These are phyloP conservation scores for Plasmodium reichenowi DNA, from an alignment of 169 alveolate species.

Conservation along the genomic window DNA sequence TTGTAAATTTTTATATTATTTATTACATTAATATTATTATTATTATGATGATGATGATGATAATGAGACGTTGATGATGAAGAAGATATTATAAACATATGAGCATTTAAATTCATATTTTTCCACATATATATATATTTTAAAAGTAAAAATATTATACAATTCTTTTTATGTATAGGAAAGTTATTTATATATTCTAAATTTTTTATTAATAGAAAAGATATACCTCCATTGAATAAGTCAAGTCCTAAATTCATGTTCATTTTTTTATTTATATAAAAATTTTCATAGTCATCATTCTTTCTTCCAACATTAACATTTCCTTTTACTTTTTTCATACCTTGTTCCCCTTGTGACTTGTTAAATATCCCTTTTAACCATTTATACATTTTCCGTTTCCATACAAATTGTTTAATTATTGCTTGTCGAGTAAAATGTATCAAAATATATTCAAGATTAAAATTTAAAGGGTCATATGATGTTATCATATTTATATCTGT, in stretches of 20 bases:
- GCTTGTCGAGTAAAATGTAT: slow-evolving; percentile 37
- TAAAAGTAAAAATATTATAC: slow-evolving; percentile 41
- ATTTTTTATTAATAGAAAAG: slow-evolving; percentile 56
- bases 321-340: background rate
- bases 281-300: background rate
- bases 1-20: background rate
- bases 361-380: background rate
- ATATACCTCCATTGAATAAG: slow-evolving; percentile 49
- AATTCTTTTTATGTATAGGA: slow-evolving; percentile 19
- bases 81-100: slow-evolving; percentile 20
- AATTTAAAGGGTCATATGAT: slow-evolving; percentile 21
- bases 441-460: slow-evolving; percentile 25
- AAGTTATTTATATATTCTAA: slow-evolving; percentile 18
- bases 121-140: slow-evolving; percentile 64
- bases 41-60: background rate
- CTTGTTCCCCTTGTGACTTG: background rate
- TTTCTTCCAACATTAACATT: background rate
- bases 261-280: background rate
- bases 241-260: slow-evolving; percentile 9
- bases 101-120: slow-evolving; percentile 56
- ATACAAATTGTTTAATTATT: slow-evolving; percentile 34
- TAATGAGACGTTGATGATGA: background rate
- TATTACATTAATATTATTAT: background rate
- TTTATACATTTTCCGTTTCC: slow-evolving; percentile 24
- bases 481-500: slow-evolving; percentile 14